Evolutionary conservation across 129 eudicot species (phyloP), one percentile per base, ranked within the genome.

Genomic region (Saposhnikovia divaricata): DNA sequence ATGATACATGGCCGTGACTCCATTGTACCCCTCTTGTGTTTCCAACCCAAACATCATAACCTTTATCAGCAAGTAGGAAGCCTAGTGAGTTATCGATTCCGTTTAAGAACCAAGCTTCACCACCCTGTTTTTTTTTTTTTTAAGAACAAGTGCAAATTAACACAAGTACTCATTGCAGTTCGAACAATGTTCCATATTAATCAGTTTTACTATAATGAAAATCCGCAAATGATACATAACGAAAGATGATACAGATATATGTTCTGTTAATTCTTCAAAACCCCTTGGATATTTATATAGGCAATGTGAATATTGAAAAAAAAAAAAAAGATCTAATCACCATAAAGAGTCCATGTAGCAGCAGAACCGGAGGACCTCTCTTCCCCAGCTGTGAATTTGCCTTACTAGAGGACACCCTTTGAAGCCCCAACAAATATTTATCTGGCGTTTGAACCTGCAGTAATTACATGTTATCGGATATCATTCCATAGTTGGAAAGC

Each of bases 291-390:
- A 16, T 13, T 15, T 51, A 18, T 18, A 1, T 51, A 19, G 10
- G 63, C 63, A 19, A 19, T 55, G 21, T 19, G 21, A 19, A 16
- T 10, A 19, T 2, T 59, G 75, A 38, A 19, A 31, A 31, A 70
- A 39, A 70, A 39, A 38, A 14, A 4, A 4, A 39, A 37, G 43
- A 38, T 28, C 3, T 4, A 21, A 39, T 39, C 6, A 71, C 75
- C 75, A 71, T 19, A 9, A 71, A 38, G 75, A 71, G 96, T 82
- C 97, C 98, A 84, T 95, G 98, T 72, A 88, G 78, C 55, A 95
- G 98, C 80, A 95, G 48, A 71, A 71, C 75, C 0, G 75, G 75
- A 38, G 75, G 46, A 38, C 73, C 73, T 34, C 23, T 68, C 19
- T 5, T 28, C 1, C 42, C 73, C 42, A 34, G 37, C 37, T 27